Conservation (phyloP, 2,329 filamentous ascomycete species). For the Apiospora saccharicola region DNA sequence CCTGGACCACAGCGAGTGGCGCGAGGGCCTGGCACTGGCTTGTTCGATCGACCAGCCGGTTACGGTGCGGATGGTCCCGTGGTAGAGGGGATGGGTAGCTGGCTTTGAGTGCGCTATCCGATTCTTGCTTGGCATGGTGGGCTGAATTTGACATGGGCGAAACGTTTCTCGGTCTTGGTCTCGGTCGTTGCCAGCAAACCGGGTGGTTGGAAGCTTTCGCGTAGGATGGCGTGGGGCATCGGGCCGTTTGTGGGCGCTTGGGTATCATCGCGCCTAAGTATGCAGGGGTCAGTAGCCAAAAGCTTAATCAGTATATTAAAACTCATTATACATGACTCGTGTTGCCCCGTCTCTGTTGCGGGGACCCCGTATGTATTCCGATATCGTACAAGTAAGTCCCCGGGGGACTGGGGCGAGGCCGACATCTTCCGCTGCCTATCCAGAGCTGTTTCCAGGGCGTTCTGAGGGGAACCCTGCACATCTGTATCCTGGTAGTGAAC, state of each 20-base stretch:
- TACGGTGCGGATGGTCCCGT: conserved; percentile 22
- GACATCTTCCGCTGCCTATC: background rate
- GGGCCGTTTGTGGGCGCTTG: background rate
- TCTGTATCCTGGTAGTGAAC: background rate
- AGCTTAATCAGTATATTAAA: background rate
- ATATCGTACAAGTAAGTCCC: background rate
- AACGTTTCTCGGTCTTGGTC: background rate
- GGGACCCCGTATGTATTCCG: background rate
- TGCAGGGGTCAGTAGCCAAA: background rate
- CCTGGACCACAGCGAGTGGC: conserved; percentile 20
- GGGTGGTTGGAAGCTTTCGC: background rate
- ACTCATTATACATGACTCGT: background rate
- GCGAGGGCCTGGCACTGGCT: conserved; percentile 21
- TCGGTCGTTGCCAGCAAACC: background rate
- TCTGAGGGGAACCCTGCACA: background rate
- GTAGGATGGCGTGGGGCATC: background rate
- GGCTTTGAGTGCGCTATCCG: too few relatives aligned
- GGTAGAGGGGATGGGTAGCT: too few relatives aligned
- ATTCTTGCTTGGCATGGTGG: background rate
- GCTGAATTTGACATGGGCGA: background rate
- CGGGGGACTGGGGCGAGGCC: background rate
- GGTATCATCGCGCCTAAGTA: background rate
- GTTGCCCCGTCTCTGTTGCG: background rate
- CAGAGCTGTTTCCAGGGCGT: too few relatives aligned
- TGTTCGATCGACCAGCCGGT: conserved; percentile 23